Evolutionary conservation across 2,329 filamentous ascomycete genomes (phyloP), one percentile per base, ranked within the genome.

Genomic region (Helminthosporium solani): DNA sequence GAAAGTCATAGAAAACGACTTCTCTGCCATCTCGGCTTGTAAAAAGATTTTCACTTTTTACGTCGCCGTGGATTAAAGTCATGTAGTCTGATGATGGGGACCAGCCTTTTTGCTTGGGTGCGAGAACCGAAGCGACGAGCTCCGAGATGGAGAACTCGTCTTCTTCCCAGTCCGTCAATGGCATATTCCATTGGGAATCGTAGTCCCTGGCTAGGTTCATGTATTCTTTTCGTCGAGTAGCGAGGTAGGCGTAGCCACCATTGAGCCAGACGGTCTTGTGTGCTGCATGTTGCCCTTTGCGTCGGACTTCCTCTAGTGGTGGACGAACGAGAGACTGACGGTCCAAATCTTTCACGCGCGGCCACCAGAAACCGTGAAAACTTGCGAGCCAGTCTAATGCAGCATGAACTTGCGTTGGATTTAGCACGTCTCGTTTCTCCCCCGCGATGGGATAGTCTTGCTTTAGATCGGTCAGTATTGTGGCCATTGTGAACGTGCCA

Each of bases 41-140:
- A 57, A 86, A 86, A 6, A 87, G 73, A 47, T 87, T 87, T 54
- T 86, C 83, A 0, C 80, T 84, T 63, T 87, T 87, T 41, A 86
- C 83, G 46, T 87, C 84, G 7, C 84, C 84, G 56, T 87, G 84
- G 7, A 87, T 80, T 14, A 81, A 74, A 0, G 83, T 83, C 52
- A 85, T 58, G 27, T 72, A 72, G 1, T 46, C 47, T 8, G 50
- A 75, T 1, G 74, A 71, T 1, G 68, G 45, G 7, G 73, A 74
- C 4, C 46, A 54, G 0, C 47, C 14, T 4, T 35, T 23, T 18
- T 58, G 63, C n/a, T 6, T 27, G n/a, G 35, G 35, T 0, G 72
- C 73, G 11, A 84, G 67, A 11, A 80, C 73, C 0, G 64, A 50
- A 1, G 82, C 81, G 2, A 75, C 81, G 48, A 76, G 64, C 52